phyloP scores from a whole-genome alignment of 2,329 filamentous ascomycete species.

The Grosmannia serpens region DNA sequence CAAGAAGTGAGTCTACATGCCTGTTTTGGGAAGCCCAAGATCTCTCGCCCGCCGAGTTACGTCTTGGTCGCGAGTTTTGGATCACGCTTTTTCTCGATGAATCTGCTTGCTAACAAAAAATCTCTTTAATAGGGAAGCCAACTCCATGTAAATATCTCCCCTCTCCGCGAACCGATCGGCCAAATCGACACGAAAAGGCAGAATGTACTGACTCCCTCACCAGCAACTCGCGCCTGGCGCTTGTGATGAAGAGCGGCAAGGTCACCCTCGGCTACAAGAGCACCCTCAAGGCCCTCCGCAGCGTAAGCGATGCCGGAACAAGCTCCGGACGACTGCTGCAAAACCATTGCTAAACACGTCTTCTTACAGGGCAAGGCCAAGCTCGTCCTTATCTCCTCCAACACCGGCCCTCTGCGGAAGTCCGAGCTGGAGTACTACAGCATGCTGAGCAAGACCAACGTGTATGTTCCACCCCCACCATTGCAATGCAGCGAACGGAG shows the following conservation, averaged over 20 bases:
- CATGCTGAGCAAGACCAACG: conserved; percentile 86
- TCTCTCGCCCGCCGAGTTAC: too few relatives aligned
- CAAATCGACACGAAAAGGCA: conserved; percentile 40
- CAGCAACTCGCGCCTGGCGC: conserved; percentile 49
- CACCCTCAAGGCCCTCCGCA: conserved; percentile 26
- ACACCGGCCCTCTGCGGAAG: conserved; percentile 97
- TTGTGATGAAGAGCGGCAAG: conserved; percentile 57
- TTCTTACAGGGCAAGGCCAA: conserved; percentile 70
- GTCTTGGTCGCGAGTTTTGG: too few relatives aligned
- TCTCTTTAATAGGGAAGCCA: conserved; percentile 9
- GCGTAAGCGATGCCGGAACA: conserved; percentile 1
- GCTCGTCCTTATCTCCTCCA: conserved; percentile 82
- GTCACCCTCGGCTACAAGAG: conserved; percentile 88
- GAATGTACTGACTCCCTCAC: conserved; percentile 35
- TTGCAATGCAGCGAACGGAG: neutral
- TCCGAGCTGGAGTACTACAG: conserved; percentile 92
- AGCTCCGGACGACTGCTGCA: neutral
- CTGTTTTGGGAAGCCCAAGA: too few relatives aligned
- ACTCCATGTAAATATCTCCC: conserved; percentile 11
- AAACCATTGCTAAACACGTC: too few relatives aligned
- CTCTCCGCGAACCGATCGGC: neutral
- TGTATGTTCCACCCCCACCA: conserved; percentile 23
- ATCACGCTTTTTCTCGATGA: neutral
- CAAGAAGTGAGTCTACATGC: conserved; percentile 30
- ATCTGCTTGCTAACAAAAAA: neutral